phyloP scores from a whole-genome alignment of 176 grass and related monocot species.

The Triticum dicoccoides region DNA sequence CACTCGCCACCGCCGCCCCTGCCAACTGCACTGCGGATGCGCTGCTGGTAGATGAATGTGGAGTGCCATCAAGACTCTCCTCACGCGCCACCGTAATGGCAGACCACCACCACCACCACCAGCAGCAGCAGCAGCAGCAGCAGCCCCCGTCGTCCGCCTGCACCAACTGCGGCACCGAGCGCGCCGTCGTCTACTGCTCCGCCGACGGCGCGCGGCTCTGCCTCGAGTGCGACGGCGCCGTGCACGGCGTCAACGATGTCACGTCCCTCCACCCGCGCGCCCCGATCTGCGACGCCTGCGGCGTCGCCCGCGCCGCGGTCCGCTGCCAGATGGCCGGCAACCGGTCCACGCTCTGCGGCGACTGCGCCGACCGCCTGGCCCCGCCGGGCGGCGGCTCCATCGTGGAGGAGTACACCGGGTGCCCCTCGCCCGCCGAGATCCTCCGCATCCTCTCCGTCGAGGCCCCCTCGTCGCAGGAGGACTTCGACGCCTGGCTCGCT shows the following conservation, averaged over 20 bases:
- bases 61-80: not conserved
- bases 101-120: not conserved
- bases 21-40: not conserved
- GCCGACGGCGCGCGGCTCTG: slow-evolving; percentile 44
- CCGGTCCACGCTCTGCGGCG: not conserved
- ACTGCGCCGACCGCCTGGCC: not conserved
- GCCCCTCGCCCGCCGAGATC: slow-evolving; percentile 5
- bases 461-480: not conserved
- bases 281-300: slow-evolving; percentile 41
- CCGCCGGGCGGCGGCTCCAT: not conserved
- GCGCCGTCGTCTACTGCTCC: slow-evolving; percentile 53
- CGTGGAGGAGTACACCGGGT: slow-evolving; percentile 25
- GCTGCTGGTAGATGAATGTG: not conserved
- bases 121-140: not conserved
- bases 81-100: not conserved
- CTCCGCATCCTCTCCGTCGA: slow-evolving; percentile 17
- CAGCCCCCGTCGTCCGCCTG: not conserved
- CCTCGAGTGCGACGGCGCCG: slow-evolving; percentile 37
- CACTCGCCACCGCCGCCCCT: not conserved
- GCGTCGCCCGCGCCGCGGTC: not conserved
- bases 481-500: slow-evolving; percentile 18
- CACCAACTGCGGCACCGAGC: slow-evolving; percentile 23
- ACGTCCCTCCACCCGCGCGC: slow-evolving; percentile 31
- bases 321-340: not conserved
- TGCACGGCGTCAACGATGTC: slow-evolving; percentile 28